phyloP scores from a whole-genome alignment of 179 eudicot genomes.

The Carnegiea gigantea region DNA sequence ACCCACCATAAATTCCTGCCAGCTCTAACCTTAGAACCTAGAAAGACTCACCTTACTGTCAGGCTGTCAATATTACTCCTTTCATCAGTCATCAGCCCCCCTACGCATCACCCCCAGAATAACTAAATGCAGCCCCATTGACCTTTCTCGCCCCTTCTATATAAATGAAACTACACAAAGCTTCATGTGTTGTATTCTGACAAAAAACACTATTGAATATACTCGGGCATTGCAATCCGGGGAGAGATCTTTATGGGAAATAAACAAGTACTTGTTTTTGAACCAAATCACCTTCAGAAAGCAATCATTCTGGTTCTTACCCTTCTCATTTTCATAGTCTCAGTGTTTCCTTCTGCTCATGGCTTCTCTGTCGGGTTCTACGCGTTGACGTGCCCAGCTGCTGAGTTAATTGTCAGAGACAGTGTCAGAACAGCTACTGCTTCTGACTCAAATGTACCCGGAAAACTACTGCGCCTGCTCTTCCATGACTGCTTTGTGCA shows the following conservation, averaged over 20 bases:
- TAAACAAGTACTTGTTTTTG: slow-evolving; percentile 11
- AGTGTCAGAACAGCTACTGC: slow-evolving; percentile 45
- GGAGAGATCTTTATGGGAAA: slow-evolving; percentile 26
- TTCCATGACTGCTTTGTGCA: slow-evolving; percentile 87
- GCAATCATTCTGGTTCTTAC: slow-evolving; percentile 11
- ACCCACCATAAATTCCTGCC: slow-evolving; percentile 35
- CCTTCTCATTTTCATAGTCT: slow-evolving; percentile 7
- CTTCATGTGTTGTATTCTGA: slow-evolving; percentile 13
- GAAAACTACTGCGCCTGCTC: slow-evolving; percentile 59
- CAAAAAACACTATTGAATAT: slow-evolving; percentile 10
- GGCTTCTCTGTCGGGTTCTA: slow-evolving; percentile 50
- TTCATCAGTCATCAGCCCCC: slow-evolving; percentile 16
- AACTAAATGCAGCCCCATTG: slow-evolving; percentile 34
- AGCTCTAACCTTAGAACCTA: slow-evolving; percentile 9
- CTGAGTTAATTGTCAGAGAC: slow-evolving; percentile 51
- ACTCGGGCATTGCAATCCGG: slow-evolving; percentile 19
- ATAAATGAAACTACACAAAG: slow-evolving; percentile 4
- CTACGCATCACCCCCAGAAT: slow-evolving; percentile 9
- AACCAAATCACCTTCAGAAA: too few relatives aligned
- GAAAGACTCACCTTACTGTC: slow-evolving; percentile 9
- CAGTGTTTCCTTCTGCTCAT: slow-evolving; percentile 17
- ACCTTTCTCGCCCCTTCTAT: slow-evolving; percentile 5
- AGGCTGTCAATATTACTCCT: slow-evolving; percentile 19
- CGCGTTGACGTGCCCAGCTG: slow-evolving; percentile 51
- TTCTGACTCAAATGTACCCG: slow-evolving; percentile 51